Percentiles rank a stretch among this genome's conserved stretches.
These are phyloP conservation scores for Ceratocystis cacaofunesta DNA, from an alignment of 2,329 filamentous ascomycete genomes.

Conservation along the genomic window DNA sequence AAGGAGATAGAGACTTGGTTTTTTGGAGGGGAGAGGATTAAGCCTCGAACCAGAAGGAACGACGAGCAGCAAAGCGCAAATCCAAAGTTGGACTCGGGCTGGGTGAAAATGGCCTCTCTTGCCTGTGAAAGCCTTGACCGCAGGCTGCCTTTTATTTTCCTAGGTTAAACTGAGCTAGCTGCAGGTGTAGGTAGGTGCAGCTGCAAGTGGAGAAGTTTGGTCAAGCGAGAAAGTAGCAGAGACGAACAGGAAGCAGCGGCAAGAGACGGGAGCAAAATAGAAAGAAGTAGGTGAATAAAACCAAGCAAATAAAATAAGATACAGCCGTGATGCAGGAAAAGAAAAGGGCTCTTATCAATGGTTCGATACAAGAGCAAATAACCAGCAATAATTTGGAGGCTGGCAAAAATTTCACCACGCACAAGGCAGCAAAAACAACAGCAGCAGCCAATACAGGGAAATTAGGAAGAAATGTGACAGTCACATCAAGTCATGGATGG, in stretches of 20 bases:
- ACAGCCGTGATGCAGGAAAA: neutral
- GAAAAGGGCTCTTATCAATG: neutral
- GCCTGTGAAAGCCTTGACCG: neutral
- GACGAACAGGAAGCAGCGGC: neutral
- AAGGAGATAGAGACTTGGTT: neutral
- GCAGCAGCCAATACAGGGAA: neutral
- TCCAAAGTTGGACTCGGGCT: neutral
- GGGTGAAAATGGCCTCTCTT: neutral
- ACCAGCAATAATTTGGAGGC: neutral
- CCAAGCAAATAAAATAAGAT: no score
- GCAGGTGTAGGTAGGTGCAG: conserved; percentile 4
- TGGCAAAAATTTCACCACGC: neutral
- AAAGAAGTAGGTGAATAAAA: neutral
- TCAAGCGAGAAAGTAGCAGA: neutral
- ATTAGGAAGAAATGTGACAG: neutral
- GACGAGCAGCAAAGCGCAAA: neutral
- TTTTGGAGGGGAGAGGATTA: neutral
- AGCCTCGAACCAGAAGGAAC: neutral
- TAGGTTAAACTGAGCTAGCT: conserved; percentile 2
- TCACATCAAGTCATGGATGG: neutral
- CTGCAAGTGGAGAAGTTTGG: neutral
- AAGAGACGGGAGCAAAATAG: neutral
- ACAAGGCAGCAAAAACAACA: neutral
- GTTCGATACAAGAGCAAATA: neutral
- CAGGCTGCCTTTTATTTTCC: neutral